A percentile compares a stretch with the other conserved stretches of the same genome.
These are phyloP conservation scores for Phytopythium kandeliae DNA, from an alignment of 352 stramenopile genomes.

Conservation along the genomic window DNA sequence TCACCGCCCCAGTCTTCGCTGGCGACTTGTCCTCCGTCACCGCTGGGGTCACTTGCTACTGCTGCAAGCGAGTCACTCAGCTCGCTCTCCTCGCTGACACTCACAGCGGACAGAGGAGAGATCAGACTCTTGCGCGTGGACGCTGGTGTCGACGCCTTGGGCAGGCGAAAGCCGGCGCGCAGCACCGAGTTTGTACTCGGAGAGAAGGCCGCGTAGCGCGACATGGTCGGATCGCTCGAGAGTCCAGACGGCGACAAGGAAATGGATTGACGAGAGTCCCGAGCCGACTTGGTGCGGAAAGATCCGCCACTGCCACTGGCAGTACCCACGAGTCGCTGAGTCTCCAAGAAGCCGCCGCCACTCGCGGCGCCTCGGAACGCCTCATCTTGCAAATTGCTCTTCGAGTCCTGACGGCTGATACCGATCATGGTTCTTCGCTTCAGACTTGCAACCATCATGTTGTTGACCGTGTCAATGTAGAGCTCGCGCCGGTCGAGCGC, in stretches of 20 bases:
- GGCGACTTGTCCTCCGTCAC: background rate
- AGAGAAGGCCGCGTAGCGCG: conserved; percentile 26
- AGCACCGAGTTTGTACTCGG: conserved; percentile 37
- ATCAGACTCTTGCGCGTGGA: conserved; percentile 6
- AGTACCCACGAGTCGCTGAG: conserved; percentile 28
- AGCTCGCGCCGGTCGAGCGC: conserved; percentile 70
- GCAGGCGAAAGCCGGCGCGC: conserved; percentile 49
- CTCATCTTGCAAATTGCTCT: conserved; percentile 17
- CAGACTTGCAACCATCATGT: conserved; percentile 71
- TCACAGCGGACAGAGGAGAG: background rate
- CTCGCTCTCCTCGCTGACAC: conserved; percentile 1
- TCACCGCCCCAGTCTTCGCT: conserved; percentile 29
- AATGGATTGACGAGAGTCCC: conserved; percentile 18
- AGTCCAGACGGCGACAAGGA: conserved; percentile 23
- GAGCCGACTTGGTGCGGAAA: conserved; percentile 19
- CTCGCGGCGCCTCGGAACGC: conserved; percentile 3
- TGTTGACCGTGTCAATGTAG: conserved; percentile 73
- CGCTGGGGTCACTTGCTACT: background rate
- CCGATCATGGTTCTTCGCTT: conserved; percentile 56
- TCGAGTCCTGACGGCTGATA: conserved; percentile 7
- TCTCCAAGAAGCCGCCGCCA: conserved; percentile 41
- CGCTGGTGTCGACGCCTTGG: conserved; percentile 32
- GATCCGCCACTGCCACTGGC: conserved; percentile 11
- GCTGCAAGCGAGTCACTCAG: background rate
- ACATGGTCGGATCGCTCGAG: conserved; percentile 19